Evolutionary conservation across 2,329 filamentous ascomycete genomes (phyloP).

Genomic region (Pseudogymnoascus sp.): DNA sequence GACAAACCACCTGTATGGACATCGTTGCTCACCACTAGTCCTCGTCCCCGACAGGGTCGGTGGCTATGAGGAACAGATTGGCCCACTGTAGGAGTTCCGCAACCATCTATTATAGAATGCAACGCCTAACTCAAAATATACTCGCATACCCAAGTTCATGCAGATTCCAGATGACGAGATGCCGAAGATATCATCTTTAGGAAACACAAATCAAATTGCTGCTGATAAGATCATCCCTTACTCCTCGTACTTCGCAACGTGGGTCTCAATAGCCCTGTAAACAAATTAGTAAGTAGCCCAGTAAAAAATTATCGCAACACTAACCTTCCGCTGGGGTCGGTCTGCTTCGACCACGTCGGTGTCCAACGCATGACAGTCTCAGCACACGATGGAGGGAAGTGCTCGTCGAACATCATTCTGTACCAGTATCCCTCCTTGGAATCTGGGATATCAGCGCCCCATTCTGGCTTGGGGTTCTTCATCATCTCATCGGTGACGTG

Average conservation of each 20-base stretch:
- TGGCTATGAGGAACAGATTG: not conserved
- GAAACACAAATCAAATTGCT: slow-evolving; percentile 18
- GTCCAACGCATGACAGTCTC: slow-evolving; percentile 94
- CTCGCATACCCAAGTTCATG: slow-evolving; percentile 1
- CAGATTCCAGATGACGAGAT: not conserved
- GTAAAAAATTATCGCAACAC: not conserved
- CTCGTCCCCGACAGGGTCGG: not conserved
- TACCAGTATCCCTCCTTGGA: slow-evolving; percentile 99
- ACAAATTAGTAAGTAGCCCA: slow-evolving; percentile 11
- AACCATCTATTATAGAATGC: slow-evolving; percentile 5
- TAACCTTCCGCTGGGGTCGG: slow-evolving; percentile 73
- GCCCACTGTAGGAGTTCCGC: not conserved
- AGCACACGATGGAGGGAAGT: slow-evolving; percentile 88
- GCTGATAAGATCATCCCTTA: slow-evolving; percentile 20
- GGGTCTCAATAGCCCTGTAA: slow-evolving; percentile 64
- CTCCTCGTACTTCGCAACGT: slow-evolving; percentile 65
- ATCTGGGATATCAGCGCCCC: slow-evolving; percentile 87
- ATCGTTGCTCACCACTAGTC: not conserved
- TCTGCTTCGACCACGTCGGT: slow-evolving; percentile 94
- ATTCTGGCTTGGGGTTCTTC: slow-evolving; percentile 95
- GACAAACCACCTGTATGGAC: not conserved
- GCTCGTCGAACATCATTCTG: slow-evolving; percentile 96
- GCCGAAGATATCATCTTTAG: not conserved
- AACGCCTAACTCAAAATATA: not conserved
- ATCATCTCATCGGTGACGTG: slow-evolving; percentile 95